Percentiles rank a stretch among this genome's conserved stretches.
These are phyloP conservation scores for Zea luxurians DNA, from an alignment of 176 grass and related monocot genomes.

Conservation along the genomic window DNA sequence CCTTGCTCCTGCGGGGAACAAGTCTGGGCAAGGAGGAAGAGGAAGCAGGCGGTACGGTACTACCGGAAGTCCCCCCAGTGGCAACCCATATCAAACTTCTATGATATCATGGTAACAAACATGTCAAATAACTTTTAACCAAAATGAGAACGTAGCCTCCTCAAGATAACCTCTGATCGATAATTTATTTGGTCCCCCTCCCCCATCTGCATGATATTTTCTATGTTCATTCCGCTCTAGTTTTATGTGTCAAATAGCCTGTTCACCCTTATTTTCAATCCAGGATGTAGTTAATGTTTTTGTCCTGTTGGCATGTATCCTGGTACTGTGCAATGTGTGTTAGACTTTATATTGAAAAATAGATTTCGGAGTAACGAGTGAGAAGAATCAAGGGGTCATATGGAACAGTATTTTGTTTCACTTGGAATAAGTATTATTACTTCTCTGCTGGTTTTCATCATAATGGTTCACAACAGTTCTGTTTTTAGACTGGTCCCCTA, in stretches of 20 bases:
- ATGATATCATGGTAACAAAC: conserved; percentile 44
- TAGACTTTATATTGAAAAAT: no score
- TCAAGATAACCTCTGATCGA: conserved; percentile 34
- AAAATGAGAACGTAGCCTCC: conserved; percentile 61
- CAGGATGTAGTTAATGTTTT: conserved; percentile 6
- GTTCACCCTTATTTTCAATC: conserved; percentile 3
- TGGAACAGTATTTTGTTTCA: neutral
- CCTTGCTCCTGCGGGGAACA: no score
- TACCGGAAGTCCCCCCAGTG: no score
- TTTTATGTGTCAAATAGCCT: conserved; percentile 13
- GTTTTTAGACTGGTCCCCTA: neutral
- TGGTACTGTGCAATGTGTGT: neutral
- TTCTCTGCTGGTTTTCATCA: conserved; percentile 34
- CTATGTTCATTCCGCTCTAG: neutral
- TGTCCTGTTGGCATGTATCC: neutral
- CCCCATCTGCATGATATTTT: conserved; percentile 10
- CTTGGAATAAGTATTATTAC: neutral
- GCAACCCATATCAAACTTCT: conserved; percentile 58
- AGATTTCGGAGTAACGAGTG: neutral
- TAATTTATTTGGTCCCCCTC: conserved; percentile 11
- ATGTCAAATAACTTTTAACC: conserved; percentile 50
- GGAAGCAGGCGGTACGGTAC: no score
- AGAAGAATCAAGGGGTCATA: conserved; percentile 21
- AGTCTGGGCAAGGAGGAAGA: no score
- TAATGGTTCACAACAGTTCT: neutral